Base-by-base conservation (phyloP, 495 filamentous ascomycete genomes). In the Hyaloscypha hepaticicola region DNA sequence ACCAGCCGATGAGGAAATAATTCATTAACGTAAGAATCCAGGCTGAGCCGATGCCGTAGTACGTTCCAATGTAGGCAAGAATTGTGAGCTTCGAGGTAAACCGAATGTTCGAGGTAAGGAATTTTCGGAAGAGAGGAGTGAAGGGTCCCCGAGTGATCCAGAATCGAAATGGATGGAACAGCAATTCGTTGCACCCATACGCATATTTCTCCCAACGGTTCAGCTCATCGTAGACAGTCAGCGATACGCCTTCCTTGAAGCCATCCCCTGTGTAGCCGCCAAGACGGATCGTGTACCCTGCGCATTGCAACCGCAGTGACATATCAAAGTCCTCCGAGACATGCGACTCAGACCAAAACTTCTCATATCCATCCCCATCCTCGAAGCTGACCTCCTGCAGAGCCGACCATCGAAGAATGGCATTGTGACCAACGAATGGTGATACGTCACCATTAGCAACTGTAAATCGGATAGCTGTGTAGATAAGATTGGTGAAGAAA, bases 311-410 rank as follows among this genome's bases (percentile, higher is more conserved):
- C 38, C 86, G 85, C 5, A 91, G 81, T 16, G 88, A 79, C 85
- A 91, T 90, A 48, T 91, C 88, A 63, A 91, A 91, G 66, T 91
- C 88, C 66, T 91, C 88, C 0, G 88, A 90, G 51, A 91, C 88
- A 63, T 87, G 87, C 0, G 78, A 79, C 70, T 91, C 88, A 8
- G 86, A 89, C 88, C 88, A 91, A 74, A 81, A 91, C 68, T 89
- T 90, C 69, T 90, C 86, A 61, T 79, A 73, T 1, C 82, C 82
- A 55, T 79, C 74, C 34, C 76, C 75, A 53, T 66, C 64, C 60
- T 75, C 53, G 70, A 83, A 86, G 5, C 79, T 80, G 49, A 89
- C 84, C 45, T 88, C 79, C 72, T 91, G 88, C 12, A 91, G 76
- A 22, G 88, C 88, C 38, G 77, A 73, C 88, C 88, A 91, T 45